Evolutionary conservation across 352 stramenopile genomes (phyloP), one percentile per base, ranked within the genome.

Genomic region (Phytophthora europaea): DNA sequence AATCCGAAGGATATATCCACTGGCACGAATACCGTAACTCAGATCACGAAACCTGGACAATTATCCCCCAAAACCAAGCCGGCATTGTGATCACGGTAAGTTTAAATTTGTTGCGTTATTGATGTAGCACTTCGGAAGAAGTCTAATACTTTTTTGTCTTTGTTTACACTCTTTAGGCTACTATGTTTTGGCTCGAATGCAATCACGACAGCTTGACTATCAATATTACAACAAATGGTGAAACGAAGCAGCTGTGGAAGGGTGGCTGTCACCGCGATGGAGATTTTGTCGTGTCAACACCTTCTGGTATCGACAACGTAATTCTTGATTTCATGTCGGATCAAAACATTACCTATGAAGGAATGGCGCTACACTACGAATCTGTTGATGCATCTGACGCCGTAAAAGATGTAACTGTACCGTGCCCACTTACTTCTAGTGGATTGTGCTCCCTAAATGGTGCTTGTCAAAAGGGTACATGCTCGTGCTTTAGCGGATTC

Each of bases 121-220:
- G 31, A 8, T 22, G 13, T 45, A 28, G 20, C 23, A 47, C 13
- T 18, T 47, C n/a, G 38, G 13, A 18, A 10, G 38, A 47, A n/a
- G 38, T 47, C 38, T 47, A 47, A 47, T 7, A 64, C n/a, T 16
- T 58, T 6, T n/a, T 51, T 65, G 26, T 20, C 59, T 22, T 26
- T 43, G 22, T 65, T 9, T 0, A 23, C 18, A 6, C 26, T 33
- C 34, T 52, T 23, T 59, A 88, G 68, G 60, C 91, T 7, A 80
- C 78, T 0, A 65, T 54, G 10, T 93, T 93, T 63, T 83, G 71
- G 61, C 74, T 93, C 7, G 85, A 93, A 50, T 93, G 85, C 36
- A 72, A 90, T 47, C 81, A 90, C 47, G 85, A 91, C 20, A 69
- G 33, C 6, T 61, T 90, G 23, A 48, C 61, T 6, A 77, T 92